These are phyloP conservation scores for Torulaspora maleeae DNA, from an alignment of 805 yeast species.

Conservation along the genomic window DNA sequence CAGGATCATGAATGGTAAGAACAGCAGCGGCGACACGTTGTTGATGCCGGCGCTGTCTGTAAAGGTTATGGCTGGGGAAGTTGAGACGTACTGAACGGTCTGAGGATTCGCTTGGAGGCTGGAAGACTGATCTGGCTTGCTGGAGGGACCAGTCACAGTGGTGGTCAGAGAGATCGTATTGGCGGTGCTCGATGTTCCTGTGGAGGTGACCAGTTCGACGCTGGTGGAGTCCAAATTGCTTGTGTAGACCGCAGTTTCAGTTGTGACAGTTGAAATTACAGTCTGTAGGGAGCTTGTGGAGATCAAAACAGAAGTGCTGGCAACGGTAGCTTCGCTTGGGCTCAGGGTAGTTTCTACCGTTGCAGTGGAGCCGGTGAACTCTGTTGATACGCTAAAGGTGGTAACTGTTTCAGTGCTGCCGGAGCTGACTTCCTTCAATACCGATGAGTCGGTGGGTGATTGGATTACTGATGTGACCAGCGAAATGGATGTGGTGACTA, in stretches of 20 bases:
- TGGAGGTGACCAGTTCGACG: not conserved
- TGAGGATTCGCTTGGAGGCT: not conserved
- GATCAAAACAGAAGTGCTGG: not conserved
- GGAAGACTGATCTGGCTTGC: not conserved
- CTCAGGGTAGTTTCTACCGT: not conserved
- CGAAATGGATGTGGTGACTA: not conserved
- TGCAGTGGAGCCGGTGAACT: not conserved
- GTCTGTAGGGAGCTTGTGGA: not conserved
- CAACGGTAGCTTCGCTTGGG: not conserved
- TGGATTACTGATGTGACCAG: not conserved
- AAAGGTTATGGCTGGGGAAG: not conserved
- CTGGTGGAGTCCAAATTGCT: not conserved
- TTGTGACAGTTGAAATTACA: not conserved
- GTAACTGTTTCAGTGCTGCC: not conserved
- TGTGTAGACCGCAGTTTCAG: constrained; percentile 1
- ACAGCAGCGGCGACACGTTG: not conserved
- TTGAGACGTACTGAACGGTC: not conserved
- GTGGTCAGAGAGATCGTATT: not conserved
- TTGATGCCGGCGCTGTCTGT: not conserved
- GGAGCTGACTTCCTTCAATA: not conserved
- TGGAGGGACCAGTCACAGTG: not conserved
- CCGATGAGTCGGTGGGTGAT: not conserved
- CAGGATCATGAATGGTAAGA: constrained; percentile 2
- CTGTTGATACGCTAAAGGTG: not conserved
- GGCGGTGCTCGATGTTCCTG: not conserved